Base-by-base conservation (phyloP, 768 basidiomycete species). In the Lyophyllum shimeji region DNA sequence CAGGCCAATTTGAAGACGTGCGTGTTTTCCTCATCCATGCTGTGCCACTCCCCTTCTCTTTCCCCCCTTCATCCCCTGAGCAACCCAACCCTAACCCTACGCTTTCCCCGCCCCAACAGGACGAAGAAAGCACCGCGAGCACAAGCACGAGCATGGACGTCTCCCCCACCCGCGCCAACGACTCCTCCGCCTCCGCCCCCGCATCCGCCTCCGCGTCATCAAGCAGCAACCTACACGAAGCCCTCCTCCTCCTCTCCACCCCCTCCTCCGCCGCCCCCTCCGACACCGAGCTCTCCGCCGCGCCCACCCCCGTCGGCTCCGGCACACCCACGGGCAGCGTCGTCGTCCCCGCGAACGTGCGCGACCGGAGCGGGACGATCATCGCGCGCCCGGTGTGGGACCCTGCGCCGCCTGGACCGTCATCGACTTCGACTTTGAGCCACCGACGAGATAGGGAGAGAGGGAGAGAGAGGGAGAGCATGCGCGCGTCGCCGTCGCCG, bases 281-380 rank as follows among this genome's bases (percentile, higher is more conserved):
- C 25, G 58, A 60, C n/a, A 78, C 83, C 18, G 85, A 89, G 60
- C 79, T 78, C 12, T 87, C 85, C 0, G 71, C 79, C 9, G 79
- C 82, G 33, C 73, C 79, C 7, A 89, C 87, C 0, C 86, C 87
- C 11, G 69, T 76, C 24, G 78, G 80, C 6, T 80, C 80, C 1
- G 79, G 79, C 40, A 86, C 86, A 0, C 85, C 86, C 11, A 85
- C 83, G 0, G 79, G 82, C 0, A 71, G 81, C n/a, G 83, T 85
- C 40, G 68, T 85, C n/a, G 75, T 85, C 23, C 77, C 81, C 5
- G 74, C 72, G 42, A 76, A n/a, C n/a, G n/a, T n/a, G n/a, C n/a
- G 90, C 24, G 88, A 90, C 60, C 82, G 89, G 44, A 88, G 87
- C 58, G 89, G 88, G 9, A 92, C 89, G 1, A 78, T 91, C 58